Evolutionary conservation across 805 yeast species (phyloP), one percentile per base, ranked within the genome.

Genomic region (Candida berthetii): DNA sequence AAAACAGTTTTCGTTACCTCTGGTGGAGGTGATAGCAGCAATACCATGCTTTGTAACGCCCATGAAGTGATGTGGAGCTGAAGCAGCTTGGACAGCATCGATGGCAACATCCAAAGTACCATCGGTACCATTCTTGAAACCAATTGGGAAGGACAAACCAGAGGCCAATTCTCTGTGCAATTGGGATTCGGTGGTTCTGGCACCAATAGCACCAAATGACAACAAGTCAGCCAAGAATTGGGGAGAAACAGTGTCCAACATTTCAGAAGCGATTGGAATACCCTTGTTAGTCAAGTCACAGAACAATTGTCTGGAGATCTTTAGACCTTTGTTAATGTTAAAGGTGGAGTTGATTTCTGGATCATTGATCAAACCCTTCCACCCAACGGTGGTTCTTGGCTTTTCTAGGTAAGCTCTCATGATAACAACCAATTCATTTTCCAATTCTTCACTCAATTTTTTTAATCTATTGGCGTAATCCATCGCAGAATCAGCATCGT

Each of bases 341-440:
- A 84, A 93, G 38, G 96, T 73, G 58, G 85, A 85, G 66, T 91
- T 87, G 46, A 91, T 78, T 58, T 91, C 96, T 37, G 99, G 99
- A 66, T 91, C 99, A 65, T 91, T 91, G 62, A 91, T 89, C 57
- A 91, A 73, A 56, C 99, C 99, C 68, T 91, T 91, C 99, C 99
- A 91, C 50, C 99, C 99, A 42, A 91, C 98, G 19, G 98, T 91
- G 48, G 99, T 91, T 73, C 99, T 84, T 57, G 99, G 99, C 68
- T 91, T 91, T 69, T 91, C 99, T 53, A 91, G 74, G 75, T 91
- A 91, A 7, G 98, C 98, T 71, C 99, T 84, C 99, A 91, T 91
- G 49, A 91, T 77, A 44, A 91, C 76, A 42, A 82, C 84, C 42
- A 91, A 72, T 50, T 91, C 98, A 41, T 72, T 78, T 47, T 79